Percentiles rank a stretch among this genome's conserved stretches.
Conservation (phyloP, 192 early-diverging fungal genomes). For the Podochytrium sp. region DNA sequence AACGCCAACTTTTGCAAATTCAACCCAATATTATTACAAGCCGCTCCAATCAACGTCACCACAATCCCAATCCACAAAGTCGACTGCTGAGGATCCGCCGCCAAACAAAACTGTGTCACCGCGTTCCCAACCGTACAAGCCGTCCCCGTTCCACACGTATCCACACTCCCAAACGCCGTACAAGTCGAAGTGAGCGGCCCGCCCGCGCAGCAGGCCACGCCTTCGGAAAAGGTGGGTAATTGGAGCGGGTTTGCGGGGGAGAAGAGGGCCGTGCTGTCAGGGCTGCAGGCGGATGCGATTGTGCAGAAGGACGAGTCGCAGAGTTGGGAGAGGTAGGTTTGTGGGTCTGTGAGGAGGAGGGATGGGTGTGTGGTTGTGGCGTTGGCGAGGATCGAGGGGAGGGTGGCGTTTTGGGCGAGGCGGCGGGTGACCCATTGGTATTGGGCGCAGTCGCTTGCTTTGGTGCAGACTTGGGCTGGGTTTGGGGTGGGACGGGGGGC, state of each 20-base stretch:
- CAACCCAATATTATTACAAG: constrained; percentile 74
- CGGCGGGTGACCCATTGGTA: constrained; percentile 22
- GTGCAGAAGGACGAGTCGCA: constrained; percentile 28
- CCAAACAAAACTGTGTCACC: neutral
- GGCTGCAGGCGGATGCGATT: constrained; percentile 21
- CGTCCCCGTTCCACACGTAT: neutral
- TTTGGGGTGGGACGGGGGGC: neutral
- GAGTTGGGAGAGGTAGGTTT: constrained; percentile 14
- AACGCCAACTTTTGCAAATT: constrained; percentile 82
- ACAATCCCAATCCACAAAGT: constrained; percentile 75
- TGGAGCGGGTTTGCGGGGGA: constrained; percentile 21
- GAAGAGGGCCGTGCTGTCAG: constrained; percentile 26
- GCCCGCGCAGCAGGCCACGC: constrained; percentile 26
- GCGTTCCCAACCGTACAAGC: neutral
- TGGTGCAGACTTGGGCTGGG: constrained; percentile 28
- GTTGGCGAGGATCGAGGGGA: neutral
- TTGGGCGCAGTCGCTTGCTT: constrained; percentile 26
- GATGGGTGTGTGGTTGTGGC: neutral
- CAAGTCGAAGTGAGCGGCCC: constrained; percentile 10
- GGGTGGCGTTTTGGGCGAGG: neutral
- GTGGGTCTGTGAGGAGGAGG: neutral
- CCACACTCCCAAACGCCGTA: constrained; percentile 2
- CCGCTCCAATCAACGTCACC: constrained; percentile 67
- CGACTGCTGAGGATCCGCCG: neutral
- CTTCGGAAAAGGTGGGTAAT: constrained; percentile 1